Evolutionary conservation across 1,284 basidiomycete genomes (phyloP).

Genomic region (Leccinum insolens): DNA sequence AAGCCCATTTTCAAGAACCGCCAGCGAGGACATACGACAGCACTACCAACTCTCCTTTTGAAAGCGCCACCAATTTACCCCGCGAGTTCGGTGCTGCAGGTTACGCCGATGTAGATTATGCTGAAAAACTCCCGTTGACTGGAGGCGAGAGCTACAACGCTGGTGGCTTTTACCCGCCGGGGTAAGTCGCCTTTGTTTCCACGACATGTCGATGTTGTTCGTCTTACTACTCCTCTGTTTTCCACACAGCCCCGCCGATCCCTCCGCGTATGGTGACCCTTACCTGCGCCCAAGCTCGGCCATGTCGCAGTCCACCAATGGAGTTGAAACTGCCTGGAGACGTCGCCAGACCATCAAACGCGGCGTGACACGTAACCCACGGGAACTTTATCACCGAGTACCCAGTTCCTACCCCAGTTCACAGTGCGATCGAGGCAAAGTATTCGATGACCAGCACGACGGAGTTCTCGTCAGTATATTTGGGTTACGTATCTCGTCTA

Average conservation of each 20-base stretch:
- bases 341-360: slow-evolving; percentile 91
- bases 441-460: slow-evolving; percentile 74
- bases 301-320: slow-evolving; percentile 64
- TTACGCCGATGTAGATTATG: slow-evolving; percentile 65
- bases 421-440: slow-evolving; percentile 83
- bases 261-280: slow-evolving; percentile 67
- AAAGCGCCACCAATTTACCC: slow-evolving; percentile 58
- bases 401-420: slow-evolving; percentile 86
- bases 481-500: slow-evolving; percentile 4
- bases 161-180: slow-evolving; percentile 69
- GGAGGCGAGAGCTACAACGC: slow-evolving; percentile 53
- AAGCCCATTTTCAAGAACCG: slow-evolving; percentile 63
- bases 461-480: slow-evolving; percentile 78
- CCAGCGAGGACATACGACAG: slow-evolving; percentile 42
- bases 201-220: neutral
- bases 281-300: slow-evolving; percentile 65
- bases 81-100: slow-evolving; percentile 50
- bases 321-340: slow-evolving; percentile 75
- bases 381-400: slow-evolving; percentile 93
- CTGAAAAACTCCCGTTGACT: slow-evolving; percentile 75
- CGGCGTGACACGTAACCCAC: slow-evolving; percentile 89
- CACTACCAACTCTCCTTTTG: slow-evolving; percentile 46
- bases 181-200: slow-evolving; percentile 44
- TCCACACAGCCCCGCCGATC: slow-evolving; percentile 51
- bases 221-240: neutral